These are phyloP conservation scores for Balakata baccata DNA, from an alignment of 345 rosid species.

Conservation along the genomic window DNA sequence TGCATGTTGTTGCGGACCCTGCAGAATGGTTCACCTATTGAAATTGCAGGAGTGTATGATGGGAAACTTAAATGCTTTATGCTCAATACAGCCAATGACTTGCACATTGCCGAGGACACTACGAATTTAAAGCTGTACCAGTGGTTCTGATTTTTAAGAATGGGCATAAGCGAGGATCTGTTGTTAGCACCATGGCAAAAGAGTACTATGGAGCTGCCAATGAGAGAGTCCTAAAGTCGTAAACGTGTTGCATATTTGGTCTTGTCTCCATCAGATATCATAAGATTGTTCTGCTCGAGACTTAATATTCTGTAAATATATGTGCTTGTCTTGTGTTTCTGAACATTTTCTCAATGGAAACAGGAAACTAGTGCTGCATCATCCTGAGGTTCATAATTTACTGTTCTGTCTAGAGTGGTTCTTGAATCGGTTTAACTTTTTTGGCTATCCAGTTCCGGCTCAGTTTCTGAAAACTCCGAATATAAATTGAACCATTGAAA, in stretches of 20 bases:
- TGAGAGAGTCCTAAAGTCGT: constrained; percentile 67
- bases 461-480: too few relatives aligned
- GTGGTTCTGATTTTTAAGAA: constrained; percentile 85
- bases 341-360: too few relatives aligned
- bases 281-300: neutral
- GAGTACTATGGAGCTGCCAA: constrained; percentile 82
- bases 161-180: constrained; percentile 65
- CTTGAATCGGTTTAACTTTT: too few relatives aligned
- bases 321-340: too few relatives aligned
- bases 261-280: neutral
- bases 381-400: too few relatives aligned
- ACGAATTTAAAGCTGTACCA: constrained; percentile 83
- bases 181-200: constrained; percentile 94
- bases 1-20: constrained; percentile 76
- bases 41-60: constrained; percentile 72
- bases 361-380: too few relatives aligned
- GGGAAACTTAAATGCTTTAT: constrained; percentile 68
- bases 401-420: too few relatives aligned
- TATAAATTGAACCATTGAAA: too few relatives aligned
- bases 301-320: too few relatives aligned
- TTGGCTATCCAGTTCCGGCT: too few relatives aligned
- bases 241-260: constrained; percentile 14
- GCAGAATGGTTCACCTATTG: constrained; percentile 59
- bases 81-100: constrained; percentile 66
- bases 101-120: constrained; percentile 58